Conservation (phyloP, 2,329 filamentous ascomycete genomes). For the Aspergillaceae sp. region DNA sequence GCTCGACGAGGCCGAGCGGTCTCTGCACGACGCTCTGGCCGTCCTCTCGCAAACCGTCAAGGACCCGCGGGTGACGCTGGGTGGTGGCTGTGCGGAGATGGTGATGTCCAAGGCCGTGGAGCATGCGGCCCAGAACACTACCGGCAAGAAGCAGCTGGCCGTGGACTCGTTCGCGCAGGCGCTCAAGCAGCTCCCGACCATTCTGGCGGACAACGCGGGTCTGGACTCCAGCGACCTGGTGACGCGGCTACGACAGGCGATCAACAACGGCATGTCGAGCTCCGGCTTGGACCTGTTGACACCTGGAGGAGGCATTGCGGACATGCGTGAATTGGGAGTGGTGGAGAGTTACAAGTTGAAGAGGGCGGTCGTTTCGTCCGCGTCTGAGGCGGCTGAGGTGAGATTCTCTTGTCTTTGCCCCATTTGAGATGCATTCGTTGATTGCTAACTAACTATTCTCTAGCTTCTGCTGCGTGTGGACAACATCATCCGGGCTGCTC, state of each 20-base stretch:
- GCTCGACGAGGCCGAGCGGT: conserved; percentile 92
- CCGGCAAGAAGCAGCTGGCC: conserved; percentile 92
- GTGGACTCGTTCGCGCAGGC: conserved; percentile 84
- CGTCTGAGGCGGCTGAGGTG: conserved; percentile 93
- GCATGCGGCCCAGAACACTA: conserved; percentile 82
- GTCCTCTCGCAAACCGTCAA: conserved; percentile 94
- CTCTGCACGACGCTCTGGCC: conserved; percentile 88
- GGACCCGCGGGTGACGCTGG: conserved; percentile 87
- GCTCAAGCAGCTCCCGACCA: conserved; percentile 87
- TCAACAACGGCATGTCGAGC: conserved; percentile 88
- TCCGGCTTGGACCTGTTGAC: conserved; percentile 84
- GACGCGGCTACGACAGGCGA: conserved; percentile 79
- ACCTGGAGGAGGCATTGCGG: conserved; percentile 82
- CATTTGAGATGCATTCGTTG: background rate
- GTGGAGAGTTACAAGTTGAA: conserved; percentile 99
- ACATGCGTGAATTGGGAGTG: conserved; percentile 92
- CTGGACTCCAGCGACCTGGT: conserved; percentile 93
- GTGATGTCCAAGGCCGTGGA: conserved; percentile 98
- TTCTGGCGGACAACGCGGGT: conserved; percentile 93
- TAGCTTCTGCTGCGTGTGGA: conserved; percentile 87
- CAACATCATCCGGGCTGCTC: conserved; percentile 93
- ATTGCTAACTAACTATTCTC: conserved; percentile 17
- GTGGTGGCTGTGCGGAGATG: conserved; percentile 96
- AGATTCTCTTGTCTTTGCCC: conserved; percentile 25
- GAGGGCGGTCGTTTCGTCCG: conserved; percentile 92